Percentiles rank a stretch among this genome's conserved stretches.
Conservation (phyloP, 805 yeast genomes). For the Lipomyces chichibuensis region DNA sequence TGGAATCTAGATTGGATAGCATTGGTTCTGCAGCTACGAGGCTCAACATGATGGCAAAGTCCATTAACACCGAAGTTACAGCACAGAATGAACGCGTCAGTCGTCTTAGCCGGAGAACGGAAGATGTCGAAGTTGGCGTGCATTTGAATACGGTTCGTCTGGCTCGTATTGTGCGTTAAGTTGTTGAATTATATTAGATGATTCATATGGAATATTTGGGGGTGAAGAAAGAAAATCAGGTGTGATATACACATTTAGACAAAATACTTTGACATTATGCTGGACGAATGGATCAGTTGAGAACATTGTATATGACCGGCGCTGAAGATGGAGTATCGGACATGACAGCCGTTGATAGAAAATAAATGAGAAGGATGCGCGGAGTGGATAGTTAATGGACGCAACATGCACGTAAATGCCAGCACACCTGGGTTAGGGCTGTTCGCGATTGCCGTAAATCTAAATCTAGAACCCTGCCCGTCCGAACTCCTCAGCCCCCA, state of each 20-base stretch:
- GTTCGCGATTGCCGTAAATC: neutral
- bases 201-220: neutral
- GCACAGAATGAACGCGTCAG: slow-evolving; percentile 75
- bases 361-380: too few species aligned
- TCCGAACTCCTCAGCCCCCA: neutral
- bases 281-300: neutral
- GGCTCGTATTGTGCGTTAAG: slow-evolving; percentile 50
- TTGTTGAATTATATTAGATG: neutral
- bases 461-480: neutral
- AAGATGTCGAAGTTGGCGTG: slow-evolving; percentile 78
- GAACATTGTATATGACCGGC: neutral
- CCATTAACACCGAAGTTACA: slow-evolving; percentile 75
- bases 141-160: slow-evolving; percentile 74
- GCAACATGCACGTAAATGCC: too few species aligned
- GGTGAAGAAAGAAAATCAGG: neutral
- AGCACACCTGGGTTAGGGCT: neutral
- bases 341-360: too few species aligned
- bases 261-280: neutral
- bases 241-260: neutral
- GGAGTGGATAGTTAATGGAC: too few species aligned
- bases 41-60: slow-evolving; percentile 69
- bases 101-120: slow-evolving; percentile 81
- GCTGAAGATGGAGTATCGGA: neutral
- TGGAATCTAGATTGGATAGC: slow-evolving; percentile 79
- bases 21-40: slow-evolving; percentile 69